A percentile compares a stretch with the other conserved stretches of the same genome.
These are phyloP conservation scores for Microbotryum intermedium DNA, from an alignment of 1,284 basidiomycete genomes.

Conservation along the genomic window DNA sequence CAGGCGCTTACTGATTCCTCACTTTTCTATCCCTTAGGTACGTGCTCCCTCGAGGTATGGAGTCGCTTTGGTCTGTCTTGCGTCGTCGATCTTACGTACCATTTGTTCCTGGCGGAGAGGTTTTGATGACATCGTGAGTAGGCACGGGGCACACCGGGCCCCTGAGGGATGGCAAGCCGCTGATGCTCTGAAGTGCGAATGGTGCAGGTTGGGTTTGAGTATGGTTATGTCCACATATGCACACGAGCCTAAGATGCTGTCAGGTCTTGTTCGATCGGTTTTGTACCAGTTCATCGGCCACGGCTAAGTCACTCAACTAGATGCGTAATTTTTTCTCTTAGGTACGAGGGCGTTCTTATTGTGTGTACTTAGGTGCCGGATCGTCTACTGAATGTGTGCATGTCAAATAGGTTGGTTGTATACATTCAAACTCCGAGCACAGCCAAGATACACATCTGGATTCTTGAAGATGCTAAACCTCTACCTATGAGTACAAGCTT, in stretches of 20 bases:
- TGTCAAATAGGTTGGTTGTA: too few species aligned
- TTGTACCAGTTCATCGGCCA: constrained; percentile 83
- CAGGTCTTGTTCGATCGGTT: constrained; percentile 73
- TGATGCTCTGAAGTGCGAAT: too few species aligned
- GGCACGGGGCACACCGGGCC: too few species aligned
- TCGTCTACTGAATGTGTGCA: too few species aligned
- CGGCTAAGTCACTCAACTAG: constrained; percentile 45
- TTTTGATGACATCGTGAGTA: constrained; percentile 54
- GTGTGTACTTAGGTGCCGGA: too few species aligned
- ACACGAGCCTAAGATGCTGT: constrained; percentile 81
- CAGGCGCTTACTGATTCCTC: background rate
- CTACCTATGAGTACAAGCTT: constrained; percentile 84
- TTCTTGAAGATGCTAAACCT: constrained; percentile 45
- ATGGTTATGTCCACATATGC: constrained; percentile 81
- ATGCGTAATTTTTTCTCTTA: too few species aligned
- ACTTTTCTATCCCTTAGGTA: constrained; percentile 56
- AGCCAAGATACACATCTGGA: too few species aligned
- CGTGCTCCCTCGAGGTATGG: constrained; percentile 50
- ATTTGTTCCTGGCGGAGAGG: constrained; percentile 55
- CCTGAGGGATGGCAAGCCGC: too few species aligned
- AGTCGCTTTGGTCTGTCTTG: constrained; percentile 75
- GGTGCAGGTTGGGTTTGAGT: constrained; percentile 62
- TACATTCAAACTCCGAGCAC: too few species aligned
- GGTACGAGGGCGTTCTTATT: too few species aligned
- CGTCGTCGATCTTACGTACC: constrained; percentile 69